Conservation (phyloP, 805 yeast species). For the Schwanniomyces occidentalis region DNA sequence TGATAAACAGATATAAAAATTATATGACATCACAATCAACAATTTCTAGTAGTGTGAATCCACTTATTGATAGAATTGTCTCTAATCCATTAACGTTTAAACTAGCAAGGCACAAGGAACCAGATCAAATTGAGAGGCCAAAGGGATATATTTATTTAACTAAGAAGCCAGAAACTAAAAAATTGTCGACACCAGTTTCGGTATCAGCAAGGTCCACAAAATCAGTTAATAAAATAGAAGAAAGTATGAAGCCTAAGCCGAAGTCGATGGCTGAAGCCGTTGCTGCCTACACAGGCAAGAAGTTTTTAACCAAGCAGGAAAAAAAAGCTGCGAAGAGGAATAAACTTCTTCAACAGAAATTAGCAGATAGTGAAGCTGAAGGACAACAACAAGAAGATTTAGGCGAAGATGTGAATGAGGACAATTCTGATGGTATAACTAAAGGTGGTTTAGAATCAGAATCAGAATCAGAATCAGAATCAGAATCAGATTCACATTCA, state of each 20-base stretch:
- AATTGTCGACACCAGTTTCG: conserved; percentile 1
- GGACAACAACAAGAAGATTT: conserved; percentile 18
- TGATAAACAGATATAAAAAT: not conserved
- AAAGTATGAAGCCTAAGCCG: conserved; percentile 29
- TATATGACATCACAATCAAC: conserved; percentile 9
- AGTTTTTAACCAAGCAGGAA: conserved; percentile 50
- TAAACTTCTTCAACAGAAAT: conserved; percentile 21
- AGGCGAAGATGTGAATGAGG: conserved; percentile 19
- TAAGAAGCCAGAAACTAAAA: conserved; percentile 7
- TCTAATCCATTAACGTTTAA: conserved; percentile 64
- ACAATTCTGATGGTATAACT: no score
- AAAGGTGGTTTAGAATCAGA: no score
- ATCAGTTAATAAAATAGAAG: not conserved
- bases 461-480: conserved; percentile 8
- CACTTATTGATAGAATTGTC: conserved; percentile 63
- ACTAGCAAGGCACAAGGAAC: conserved; percentile 57
- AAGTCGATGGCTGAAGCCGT: conserved; percentile 59
- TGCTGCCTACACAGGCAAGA: conserved; percentile 56
- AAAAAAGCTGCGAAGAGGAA: conserved; percentile 26
- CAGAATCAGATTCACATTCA: conserved; percentile 18
- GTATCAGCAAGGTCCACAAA: not conserved
- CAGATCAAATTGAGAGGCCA: conserved; percentile 12
- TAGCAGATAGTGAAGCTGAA: conserved; percentile 22
- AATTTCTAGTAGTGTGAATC: conserved; percentile 38
- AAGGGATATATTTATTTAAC: conserved; percentile 15